Conservation (phyloP, 805 yeast genomes). For the Suhomyces kilbournensis region DNA sequence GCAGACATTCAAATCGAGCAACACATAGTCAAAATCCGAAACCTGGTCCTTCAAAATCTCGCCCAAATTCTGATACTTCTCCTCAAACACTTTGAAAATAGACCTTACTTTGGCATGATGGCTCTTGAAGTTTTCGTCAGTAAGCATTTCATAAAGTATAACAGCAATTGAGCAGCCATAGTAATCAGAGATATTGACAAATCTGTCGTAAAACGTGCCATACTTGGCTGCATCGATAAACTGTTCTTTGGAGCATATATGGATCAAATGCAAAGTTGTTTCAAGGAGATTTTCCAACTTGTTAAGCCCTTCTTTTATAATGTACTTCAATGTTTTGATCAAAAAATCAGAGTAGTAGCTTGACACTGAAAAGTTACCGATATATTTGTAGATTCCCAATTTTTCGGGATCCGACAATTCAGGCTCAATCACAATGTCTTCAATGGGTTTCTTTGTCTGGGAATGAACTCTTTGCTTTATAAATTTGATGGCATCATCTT, state of each 20-base stretch:
- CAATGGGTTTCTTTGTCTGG: constrained; percentile 31
- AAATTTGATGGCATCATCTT: constrained; percentile 77
- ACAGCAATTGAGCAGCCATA: constrained; percentile 36
- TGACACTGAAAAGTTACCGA: constrained; percentile 54
- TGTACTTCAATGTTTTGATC: constrained; percentile 45
- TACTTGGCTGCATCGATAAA: constrained; percentile 24
- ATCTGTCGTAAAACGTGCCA: constrained; percentile 30
- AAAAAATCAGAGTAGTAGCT: constrained; percentile 53
- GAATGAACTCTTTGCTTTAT: constrained; percentile 51
- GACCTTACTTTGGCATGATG: constrained; percentile 58
- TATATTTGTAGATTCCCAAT: constrained; percentile 37
- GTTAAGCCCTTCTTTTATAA: constrained; percentile 31
- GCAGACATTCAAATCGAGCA: constrained; percentile 16
- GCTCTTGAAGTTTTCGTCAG: constrained; percentile 35
- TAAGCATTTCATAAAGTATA: constrained; percentile 37
- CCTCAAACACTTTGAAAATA: constrained; percentile 40
- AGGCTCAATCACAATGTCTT: constrained; percentile 60
- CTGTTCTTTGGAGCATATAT: constrained; percentile 45
- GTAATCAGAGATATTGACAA: constrained; percentile 30
- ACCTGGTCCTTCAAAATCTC: constrained; percentile 18
- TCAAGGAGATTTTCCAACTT: constrained; percentile 57
- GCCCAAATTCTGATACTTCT: constrained; percentile 20
- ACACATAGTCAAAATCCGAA: constrained; percentile 21
- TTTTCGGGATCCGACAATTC: constrained; percentile 29
- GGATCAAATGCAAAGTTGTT: constrained; percentile 63